Evolutionary conservation across 352 stramenopile species (phyloP).

Genomic region (Phytophthora pinifolia): DNA sequence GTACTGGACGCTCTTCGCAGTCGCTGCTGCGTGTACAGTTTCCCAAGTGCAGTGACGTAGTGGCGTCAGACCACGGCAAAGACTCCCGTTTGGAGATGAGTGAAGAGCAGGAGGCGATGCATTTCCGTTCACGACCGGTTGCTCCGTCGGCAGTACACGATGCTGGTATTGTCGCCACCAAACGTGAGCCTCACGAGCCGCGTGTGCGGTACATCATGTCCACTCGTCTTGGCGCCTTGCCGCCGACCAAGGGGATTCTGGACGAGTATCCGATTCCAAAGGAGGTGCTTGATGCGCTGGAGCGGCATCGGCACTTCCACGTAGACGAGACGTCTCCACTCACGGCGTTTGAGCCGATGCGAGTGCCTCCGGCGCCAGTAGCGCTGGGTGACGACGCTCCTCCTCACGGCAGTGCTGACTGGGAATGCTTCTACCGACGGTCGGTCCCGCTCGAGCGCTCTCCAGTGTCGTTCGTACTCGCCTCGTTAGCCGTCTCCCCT

Average conservation of each 20-base stretch:
- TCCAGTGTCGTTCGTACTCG: slow-evolving; percentile 68
- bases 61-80: slow-evolving; percentile 2
- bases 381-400: slow-evolving; percentile 1
- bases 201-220: slow-evolving; percentile 78
- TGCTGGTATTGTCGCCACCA: slow-evolving; percentile 26
- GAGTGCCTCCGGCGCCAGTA: slow-evolving; percentile 12
- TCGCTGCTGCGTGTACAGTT: slow-evolving; percentile 13
- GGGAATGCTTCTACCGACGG: slow-evolving; percentile 62
- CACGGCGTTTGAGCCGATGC: slow-evolving; percentile 55
- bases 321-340: slow-evolving; percentile 62
- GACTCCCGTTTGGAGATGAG: slow-evolving; percentile 23
- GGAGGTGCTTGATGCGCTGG: slow-evolving; percentile 61
- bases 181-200: slow-evolving; percentile 37
- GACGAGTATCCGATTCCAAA: slow-evolving; percentile 75
- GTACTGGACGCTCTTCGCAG: slow-evolving; percentile 2
- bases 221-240: slow-evolving; percentile 46
- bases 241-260: slow-evolving; percentile 64
- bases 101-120: slow-evolving; percentile 45
- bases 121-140: slow-evolving; percentile 59
- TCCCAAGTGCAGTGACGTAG: slow-evolving; percentile 11
- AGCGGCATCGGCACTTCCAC: slow-evolving; percentile 64
- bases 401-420: slow-evolving; percentile 22
- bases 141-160: slow-evolving; percentile 39
- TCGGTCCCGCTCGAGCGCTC: slow-evolving; percentile 64
- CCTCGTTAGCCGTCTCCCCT: slow-evolving; percentile 48